A percentile compares a stretch with the other conserved stretches of the same genome.
Evolutionary conservation across 495 filamentous ascomycete species (phyloP).

Genomic region (Penicillium salamii): DNA sequence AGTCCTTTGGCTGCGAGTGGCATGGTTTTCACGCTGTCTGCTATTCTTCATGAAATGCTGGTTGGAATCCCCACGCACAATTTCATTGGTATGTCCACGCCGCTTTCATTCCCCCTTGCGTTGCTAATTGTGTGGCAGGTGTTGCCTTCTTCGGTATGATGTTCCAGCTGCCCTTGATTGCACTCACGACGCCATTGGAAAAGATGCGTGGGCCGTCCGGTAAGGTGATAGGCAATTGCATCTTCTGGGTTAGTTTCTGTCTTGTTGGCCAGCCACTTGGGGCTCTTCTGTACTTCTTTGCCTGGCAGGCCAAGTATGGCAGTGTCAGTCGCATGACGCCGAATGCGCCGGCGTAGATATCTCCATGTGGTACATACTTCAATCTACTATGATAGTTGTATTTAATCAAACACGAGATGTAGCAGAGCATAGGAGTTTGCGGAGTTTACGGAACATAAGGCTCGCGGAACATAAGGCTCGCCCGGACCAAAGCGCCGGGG

Average conservation of each 20-base stretch:
- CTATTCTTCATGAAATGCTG: slow-evolving; percentile 83
- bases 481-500: neutral
- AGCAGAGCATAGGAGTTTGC: no score
- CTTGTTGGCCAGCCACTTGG: slow-evolving; percentile 91
- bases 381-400: no score
- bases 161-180: slow-evolving; percentile 83
- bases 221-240: slow-evolving; percentile 78
- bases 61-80: slow-evolving; percentile 97
- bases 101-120: neutral
- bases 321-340: slow-evolving; percentile 51
- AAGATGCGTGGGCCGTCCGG: slow-evolving; percentile 71
- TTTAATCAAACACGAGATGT: no score
- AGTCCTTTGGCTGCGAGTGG: slow-evolving; percentile 62
- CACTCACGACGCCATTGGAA: slow-evolving; percentile 73
- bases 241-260: slow-evolving; percentile 95
- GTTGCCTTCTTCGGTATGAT: slow-evolving; percentile 95
- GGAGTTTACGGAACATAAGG: no score
- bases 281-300: slow-evolving; percentile 90
- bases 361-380: no score
- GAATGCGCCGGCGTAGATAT: neutral
- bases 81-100: slow-evolving; percentile 63
- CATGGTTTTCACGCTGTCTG: slow-evolving; percentile 81
- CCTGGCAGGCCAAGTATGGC: slow-evolving; percentile 97
- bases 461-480: neutral
- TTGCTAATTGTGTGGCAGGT: slow-evolving; percentile 44